phyloP scores from a whole-genome alignment of 345 rosid species.

The Sonneratia alba region DNA sequence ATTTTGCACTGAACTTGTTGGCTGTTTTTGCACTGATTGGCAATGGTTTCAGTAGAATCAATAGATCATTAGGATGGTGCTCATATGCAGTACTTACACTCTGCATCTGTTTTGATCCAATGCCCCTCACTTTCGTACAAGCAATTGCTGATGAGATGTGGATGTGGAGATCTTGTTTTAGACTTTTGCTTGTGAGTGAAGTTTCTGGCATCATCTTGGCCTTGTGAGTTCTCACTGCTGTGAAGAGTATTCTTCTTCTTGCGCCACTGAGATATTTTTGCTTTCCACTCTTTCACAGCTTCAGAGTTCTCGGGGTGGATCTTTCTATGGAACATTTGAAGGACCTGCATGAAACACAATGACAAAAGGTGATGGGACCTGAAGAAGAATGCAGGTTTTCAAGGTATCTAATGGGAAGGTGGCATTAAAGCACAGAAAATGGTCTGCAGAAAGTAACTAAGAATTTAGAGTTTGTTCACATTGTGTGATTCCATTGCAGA shows the following conservation, averaged over 20 bases:
- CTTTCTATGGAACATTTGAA: constrained; percentile 56
- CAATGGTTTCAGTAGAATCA: background rate
- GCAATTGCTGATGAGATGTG: constrained; percentile 20
- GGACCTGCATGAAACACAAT: constrained; percentile 44
- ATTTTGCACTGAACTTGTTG: background rate
- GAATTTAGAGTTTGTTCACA: no score
- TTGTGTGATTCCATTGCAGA: no score
- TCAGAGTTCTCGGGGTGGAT: constrained; percentile 59
- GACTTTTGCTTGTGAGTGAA: constrained; percentile 20
- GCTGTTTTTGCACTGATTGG: background rate
- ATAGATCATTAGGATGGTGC: background rate
- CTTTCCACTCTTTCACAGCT: constrained; percentile 19
- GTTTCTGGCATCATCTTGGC: constrained; percentile 19
- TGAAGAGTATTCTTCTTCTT: constrained; percentile 7
- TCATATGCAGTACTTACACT: constrained; percentile 52
- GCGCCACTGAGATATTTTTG: constrained; percentile 5
- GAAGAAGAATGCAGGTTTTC: no score
- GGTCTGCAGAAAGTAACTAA: background rate
- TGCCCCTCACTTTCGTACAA: constrained; percentile 42
- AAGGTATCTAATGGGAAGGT: no score
- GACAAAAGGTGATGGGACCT: no score
- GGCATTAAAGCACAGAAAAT: background rate
- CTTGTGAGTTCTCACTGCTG: constrained; percentile 14
- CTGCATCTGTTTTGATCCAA: constrained; percentile 92
- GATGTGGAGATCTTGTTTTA: constrained; percentile 25